A percentile compares a stretch with the other conserved stretches of the same genome.
Conservation (phyloP, 1,284 basidiomycete species). For the Leccinum solheimii region DNA sequence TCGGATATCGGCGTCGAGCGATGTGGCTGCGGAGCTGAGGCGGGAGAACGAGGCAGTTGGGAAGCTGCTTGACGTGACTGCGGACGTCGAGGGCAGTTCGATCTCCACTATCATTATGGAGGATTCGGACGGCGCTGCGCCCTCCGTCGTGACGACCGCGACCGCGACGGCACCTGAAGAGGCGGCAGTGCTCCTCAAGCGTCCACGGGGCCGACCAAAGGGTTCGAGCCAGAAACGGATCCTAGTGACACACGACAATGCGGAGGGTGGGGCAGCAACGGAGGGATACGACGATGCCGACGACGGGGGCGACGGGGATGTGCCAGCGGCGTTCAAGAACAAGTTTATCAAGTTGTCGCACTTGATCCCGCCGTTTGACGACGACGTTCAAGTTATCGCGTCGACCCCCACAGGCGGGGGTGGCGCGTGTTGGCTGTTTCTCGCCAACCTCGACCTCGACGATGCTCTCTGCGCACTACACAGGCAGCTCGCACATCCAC, state of each 20-base stretch:
- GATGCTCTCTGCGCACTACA: conserved; percentile 34
- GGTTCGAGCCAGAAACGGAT: conserved; percentile 17
- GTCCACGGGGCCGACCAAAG: conserved; percentile 18
- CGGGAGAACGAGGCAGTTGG: conserved; percentile 30
- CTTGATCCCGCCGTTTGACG: conserved; percentile 70
- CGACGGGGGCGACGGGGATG: conserved; percentile 19
- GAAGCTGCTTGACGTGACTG: conserved; percentile 23
- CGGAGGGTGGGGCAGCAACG: conserved; percentile 4
- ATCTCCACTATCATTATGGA: conserved; percentile 26
- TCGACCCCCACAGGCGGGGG: conserved; percentile 25
- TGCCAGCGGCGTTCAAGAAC: conserved; percentile 40
- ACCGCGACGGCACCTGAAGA: neutral
- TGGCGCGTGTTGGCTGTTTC: neutral
- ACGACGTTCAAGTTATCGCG: conserved; percentile 11
- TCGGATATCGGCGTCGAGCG: conserved; percentile 41
- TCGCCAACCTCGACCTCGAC: conserved; percentile 8
- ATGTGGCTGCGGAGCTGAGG: conserved; percentile 42
- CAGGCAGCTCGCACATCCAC: conserved; percentile 20
- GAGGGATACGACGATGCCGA: conserved; percentile 8
- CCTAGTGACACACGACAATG: conserved; percentile 12
- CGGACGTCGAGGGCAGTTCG: conserved; percentile 25
- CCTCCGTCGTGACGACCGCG: neutral
- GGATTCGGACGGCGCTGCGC: conserved; percentile 3
- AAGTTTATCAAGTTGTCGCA: conserved; percentile 79
- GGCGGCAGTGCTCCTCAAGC: conserved; percentile 23